Evolutionary conservation across 2,329 filamentous ascomycete genomes (phyloP).

Genomic region (Calonectria naviculata): DNA sequence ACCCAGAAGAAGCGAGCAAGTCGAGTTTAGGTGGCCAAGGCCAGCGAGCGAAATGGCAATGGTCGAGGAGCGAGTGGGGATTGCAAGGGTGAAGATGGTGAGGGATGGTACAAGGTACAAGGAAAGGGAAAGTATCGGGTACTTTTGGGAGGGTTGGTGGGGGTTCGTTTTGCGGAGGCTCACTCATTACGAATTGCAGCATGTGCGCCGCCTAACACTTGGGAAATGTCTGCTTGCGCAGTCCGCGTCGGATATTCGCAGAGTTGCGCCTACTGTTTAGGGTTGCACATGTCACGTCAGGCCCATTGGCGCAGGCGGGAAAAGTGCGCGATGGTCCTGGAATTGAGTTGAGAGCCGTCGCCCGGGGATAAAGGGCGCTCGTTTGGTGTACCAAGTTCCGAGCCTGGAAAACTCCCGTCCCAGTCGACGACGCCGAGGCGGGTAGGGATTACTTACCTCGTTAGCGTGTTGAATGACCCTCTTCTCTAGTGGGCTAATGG

Average conservation of each 20-base stretch:
- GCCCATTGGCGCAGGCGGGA: neutral
- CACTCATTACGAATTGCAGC: neutral
- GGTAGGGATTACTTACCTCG: slow-evolving; percentile 1
- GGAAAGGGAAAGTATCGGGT: slow-evolving; percentile 13
- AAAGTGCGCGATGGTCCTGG: neutral
- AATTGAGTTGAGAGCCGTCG: neutral
- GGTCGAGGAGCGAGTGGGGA: neutral
- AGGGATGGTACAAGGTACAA: neutral
- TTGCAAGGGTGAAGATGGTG: neutral
- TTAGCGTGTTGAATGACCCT: neutral
- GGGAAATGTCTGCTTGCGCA: neutral
- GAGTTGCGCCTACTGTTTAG: neutral
- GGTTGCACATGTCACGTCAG: neutral
- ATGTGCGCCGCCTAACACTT: neutral
- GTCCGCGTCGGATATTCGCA: neutral
- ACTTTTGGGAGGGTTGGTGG: slow-evolving; percentile 13
- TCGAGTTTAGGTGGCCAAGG: neutral
- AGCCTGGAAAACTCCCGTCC: neutral
- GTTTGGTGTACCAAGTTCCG: neutral
- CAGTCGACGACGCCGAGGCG: neutral
- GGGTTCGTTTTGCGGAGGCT: neutral
- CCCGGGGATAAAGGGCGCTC: neutral
- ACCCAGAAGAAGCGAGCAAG: neutral
- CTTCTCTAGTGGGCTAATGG: neutral
- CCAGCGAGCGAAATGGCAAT: neutral